These are phyloP conservation scores for Ocimum tenuiflorum DNA, from an alignment of 257 asterid species.

Conservation along the genomic window DNA sequence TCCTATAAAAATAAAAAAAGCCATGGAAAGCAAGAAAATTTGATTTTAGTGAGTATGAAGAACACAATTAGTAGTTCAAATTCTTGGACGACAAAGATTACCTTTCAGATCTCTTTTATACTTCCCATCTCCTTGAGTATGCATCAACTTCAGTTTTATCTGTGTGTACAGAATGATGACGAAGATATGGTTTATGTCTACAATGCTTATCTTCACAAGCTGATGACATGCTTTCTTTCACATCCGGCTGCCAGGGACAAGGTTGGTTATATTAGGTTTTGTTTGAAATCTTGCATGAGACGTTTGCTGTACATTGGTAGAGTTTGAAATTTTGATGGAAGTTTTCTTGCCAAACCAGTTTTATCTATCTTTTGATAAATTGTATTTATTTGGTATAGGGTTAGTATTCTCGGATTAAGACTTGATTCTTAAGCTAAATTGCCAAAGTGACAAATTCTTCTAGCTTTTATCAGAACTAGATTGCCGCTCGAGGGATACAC, in stretches of 20 bases:
- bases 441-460: no score
- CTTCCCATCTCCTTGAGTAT: slow-evolving; percentile 15
- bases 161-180: slow-evolving; percentile 70
- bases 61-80: no score
- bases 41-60: no score
- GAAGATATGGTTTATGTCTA: slow-evolving; percentile 87
- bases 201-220: slow-evolving; percentile 88
- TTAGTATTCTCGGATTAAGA: neutral
- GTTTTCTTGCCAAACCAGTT: neutral
- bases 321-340: no score
- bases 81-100: slow-evolving; percentile 1
- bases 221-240: slow-evolving; percentile 77
- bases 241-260: slow-evolving; percentile 83
- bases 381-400: neutral
- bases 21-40: no score
- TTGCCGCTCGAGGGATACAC: no score
- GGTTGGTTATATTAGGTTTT: slow-evolving; percentile 44
- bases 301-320: neutral
- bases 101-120: slow-evolving; percentile 10
- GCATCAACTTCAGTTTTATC: slow-evolving; percentile 18
- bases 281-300: slow-evolving; percentile 6
- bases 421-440: neutral
- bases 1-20: no score
- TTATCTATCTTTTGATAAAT: neutral
- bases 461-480: neutral